phyloP scores from a whole-genome alignment of 371 early-diverging fungal genomes.

The Lichtheimia hyalospora region DNA sequence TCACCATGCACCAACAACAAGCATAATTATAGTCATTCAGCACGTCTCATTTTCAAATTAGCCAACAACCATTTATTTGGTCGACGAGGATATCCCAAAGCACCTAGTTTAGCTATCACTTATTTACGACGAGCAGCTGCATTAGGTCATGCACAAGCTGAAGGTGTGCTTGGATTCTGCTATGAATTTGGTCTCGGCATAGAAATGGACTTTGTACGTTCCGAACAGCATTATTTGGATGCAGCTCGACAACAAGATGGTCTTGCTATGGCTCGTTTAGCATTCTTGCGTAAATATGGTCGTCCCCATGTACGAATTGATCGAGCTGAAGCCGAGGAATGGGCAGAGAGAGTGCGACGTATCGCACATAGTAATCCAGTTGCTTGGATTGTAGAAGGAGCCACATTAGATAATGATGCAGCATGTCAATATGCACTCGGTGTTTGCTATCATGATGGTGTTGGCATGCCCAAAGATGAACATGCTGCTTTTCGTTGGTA shows the following conservation, averaged over 20 bases:
- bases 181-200: conserved; percentile 81
- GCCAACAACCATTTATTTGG: conserved; percentile 63
- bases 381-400: conserved; percentile 10
- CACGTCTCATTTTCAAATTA: conserved; percentile 33
- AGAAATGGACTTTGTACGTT: conserved; percentile 45
- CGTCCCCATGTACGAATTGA: conserved; percentile 73
- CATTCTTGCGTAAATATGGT: conserved; percentile 79
- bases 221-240: conserved; percentile 61
- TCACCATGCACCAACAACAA: neutral
- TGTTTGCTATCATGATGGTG: conserved; percentile 72
- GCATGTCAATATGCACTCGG: conserved; percentile 63
- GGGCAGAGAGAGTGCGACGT: conserved; percentile 40
- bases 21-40: conserved; percentile 7
- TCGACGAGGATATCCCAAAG: conserved; percentile 35
- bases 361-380: conserved; percentile 18
- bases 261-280: conserved; percentile 63
- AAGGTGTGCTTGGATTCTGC: conserved; percentile 65
- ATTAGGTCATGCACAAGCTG: conserved; percentile 46
- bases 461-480: conserved; percentile 57
- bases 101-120: conserved; percentile 44
- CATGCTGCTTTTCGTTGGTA: conserved; percentile 63
- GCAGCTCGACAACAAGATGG: conserved; percentile 45
- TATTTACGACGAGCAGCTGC: conserved; percentile 40
- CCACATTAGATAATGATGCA: conserved; percentile 34
- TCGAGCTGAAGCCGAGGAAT: conserved; percentile 66